Conservation (phyloP, 2,329 filamentous ascomycete genomes). For the Aspergillus arachidicola region DNA sequence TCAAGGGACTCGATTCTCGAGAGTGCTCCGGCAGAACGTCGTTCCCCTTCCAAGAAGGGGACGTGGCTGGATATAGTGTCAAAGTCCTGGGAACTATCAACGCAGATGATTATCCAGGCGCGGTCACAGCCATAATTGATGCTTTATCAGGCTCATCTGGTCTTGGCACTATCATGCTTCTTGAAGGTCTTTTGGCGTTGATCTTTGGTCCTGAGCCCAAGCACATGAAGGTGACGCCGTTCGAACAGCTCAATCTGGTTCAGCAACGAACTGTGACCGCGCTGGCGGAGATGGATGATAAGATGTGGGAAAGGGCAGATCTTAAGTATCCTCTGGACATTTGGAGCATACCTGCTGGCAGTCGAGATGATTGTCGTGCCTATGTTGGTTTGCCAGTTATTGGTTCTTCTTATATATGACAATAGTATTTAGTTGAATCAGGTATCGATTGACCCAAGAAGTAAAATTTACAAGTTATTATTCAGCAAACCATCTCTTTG, state of each 20-base stretch:
- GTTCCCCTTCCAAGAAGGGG: constrained; percentile 4
- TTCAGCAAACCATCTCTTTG: too few relatives aligned
- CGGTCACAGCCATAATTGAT: background rate
- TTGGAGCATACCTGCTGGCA: background rate
- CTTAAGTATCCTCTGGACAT: too few relatives aligned
- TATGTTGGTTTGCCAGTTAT: too few relatives aligned
- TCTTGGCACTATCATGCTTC: background rate
- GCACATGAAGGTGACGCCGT: background rate
- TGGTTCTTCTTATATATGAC: too few relatives aligned
- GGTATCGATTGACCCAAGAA: background rate
- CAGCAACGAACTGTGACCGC: too few relatives aligned
- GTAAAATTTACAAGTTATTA: too few relatives aligned
- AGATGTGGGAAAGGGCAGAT: background rate
- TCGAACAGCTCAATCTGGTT: too few relatives aligned
- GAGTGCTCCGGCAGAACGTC: background rate
- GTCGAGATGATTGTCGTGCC: background rate
- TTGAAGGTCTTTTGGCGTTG: constrained; percentile 3
- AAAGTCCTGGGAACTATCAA: background rate
- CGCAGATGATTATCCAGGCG: constrained; percentile 1
- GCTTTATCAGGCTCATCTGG: background rate
- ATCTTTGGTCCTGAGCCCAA: constrained; percentile 2
- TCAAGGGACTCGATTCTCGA: too few relatives aligned
- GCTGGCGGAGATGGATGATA: too few relatives aligned
- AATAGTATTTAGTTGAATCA: background rate
- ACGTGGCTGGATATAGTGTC: background rate